Percentiles rank a stretch among this genome's conserved stretches.
These are phyloP conservation scores for Penicillium sp. DNA, from an alignment of 2,329 filamentous ascomycete species.

Conservation along the genomic window DNA sequence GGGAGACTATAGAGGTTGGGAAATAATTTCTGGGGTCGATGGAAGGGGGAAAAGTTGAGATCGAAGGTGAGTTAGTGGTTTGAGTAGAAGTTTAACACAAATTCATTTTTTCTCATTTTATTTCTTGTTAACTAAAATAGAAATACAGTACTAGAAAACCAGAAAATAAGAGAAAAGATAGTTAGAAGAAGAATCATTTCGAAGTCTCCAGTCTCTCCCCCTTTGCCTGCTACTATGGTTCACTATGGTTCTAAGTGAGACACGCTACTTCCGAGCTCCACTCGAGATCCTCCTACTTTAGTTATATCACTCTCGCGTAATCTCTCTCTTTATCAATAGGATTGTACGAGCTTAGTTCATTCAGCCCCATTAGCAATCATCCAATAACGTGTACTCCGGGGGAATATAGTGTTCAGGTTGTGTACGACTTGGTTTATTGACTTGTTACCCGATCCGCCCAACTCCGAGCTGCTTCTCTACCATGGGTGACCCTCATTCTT, in stretches of 20 bases:
- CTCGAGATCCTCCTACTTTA: neutral
- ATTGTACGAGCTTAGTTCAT: constrained; percentile 3
- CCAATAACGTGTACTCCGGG: constrained; percentile 19
- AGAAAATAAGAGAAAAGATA: neutral
- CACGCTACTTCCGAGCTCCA: constrained; percentile 4
- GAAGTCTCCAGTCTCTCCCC: neutral
- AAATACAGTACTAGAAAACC: too few species aligned
- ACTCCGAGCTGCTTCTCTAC: constrained; percentile 1
- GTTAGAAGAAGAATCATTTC: neutral
- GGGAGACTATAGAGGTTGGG: constrained; percentile 6
- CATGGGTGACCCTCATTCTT: constrained; percentile 1
- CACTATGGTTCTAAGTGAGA: constrained; percentile 8
- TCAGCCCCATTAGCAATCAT: constrained; percentile 16
- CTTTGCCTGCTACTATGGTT: neutral
- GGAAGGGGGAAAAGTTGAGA: constrained; percentile 2
- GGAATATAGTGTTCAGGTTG: neutral
- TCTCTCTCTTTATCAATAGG: constrained; percentile 4
- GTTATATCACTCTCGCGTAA: constrained; percentile 18
- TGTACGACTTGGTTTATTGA: constrained; percentile 6
- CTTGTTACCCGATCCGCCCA: constrained; percentile 14
- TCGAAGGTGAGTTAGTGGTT: neutral
- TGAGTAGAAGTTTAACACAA: neutral
- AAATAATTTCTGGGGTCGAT: constrained; percentile 9
- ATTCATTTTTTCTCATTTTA: neutral
- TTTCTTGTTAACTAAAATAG: neutral